Evolutionary conservation across 2,329 filamentous ascomycete species (phyloP).

Genomic region (Sclerotinia glacialis): DNA sequence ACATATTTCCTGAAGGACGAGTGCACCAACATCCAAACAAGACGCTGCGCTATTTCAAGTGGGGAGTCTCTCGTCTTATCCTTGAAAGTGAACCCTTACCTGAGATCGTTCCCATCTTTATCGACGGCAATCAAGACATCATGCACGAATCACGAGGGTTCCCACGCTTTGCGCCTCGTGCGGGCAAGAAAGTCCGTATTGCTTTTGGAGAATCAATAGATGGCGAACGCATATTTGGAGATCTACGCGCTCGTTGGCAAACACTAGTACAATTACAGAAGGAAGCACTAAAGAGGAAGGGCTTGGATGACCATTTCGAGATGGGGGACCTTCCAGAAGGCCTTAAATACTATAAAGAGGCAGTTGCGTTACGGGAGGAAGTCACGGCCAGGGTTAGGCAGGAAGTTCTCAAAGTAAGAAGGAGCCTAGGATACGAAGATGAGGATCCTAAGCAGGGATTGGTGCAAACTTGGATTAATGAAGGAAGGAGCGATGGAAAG

Average conservation of each 20-base stretch:
- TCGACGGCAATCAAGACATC: slow-evolving; percentile 81
- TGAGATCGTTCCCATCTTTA: slow-evolving; percentile 89
- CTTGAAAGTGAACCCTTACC: slow-evolving; percentile 85
- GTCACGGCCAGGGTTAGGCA: slow-evolving; percentile 74
- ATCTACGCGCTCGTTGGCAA: slow-evolving; percentile 72
- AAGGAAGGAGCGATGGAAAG: slow-evolving; percentile 23
- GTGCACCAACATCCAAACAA: slow-evolving; percentile 81
- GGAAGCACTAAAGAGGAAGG: slow-evolving; percentile 41
- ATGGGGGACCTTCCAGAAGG: slow-evolving; percentile 62
- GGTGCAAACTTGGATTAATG: slow-evolving; percentile 74
- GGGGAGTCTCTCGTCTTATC: slow-evolving; percentile 88
- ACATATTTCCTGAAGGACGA: slow-evolving; percentile 93
- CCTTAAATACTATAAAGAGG: slow-evolving; percentile 70
- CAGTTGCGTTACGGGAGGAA: slow-evolving; percentile 71
- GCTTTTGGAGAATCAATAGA: slow-evolving; percentile 79
- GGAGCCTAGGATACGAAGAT: slow-evolving; percentile 66
- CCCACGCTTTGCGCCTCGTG: slow-evolving; percentile 76
- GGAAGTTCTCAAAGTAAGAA: slow-evolving; percentile 76
- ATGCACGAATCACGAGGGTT: slow-evolving; percentile 82
- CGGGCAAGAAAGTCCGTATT: slow-evolving; percentile 66
- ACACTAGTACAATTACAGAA: slow-evolving; percentile 57
- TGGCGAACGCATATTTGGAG: slow-evolving; percentile 71
- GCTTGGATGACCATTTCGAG: slow-evolving; percentile 38
- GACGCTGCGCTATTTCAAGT: slow-evolving; percentile 95
- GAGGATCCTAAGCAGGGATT: slow-evolving; percentile 74